phyloP scores from a whole-genome alignment of 2,329 filamentous ascomycete genomes.

The Claviceps fusiformis region DNA sequence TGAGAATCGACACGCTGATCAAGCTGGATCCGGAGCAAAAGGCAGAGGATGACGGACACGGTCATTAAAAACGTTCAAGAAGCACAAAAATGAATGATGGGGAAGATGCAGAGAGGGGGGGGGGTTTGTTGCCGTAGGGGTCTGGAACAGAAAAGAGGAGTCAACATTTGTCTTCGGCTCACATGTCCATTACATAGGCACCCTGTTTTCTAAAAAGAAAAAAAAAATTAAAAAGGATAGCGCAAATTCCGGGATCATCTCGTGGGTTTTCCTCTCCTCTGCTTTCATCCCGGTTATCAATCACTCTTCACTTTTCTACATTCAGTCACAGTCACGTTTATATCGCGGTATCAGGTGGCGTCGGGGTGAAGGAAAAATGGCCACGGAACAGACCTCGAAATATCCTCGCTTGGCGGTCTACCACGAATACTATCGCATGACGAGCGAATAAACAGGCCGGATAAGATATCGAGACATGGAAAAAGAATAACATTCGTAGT shows the following conservation, averaged over 20 bases:
- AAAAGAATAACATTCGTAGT: slow-evolving; percentile 10
- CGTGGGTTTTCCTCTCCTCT: too few relatives aligned
- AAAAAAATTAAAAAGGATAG: too few relatives aligned
- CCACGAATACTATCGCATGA: background rate
- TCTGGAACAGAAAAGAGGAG: background rate
- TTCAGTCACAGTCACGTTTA: too few relatives aligned
- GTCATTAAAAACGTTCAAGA: slow-evolving; percentile 39
- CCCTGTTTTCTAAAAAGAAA: background rate
- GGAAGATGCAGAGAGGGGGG: background rate
- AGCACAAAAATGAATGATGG: background rate
- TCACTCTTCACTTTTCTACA: too few relatives aligned
- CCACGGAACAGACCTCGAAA: too few relatives aligned
- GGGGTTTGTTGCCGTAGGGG: background rate
- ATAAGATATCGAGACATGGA: background rate
- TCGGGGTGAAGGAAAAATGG: too few relatives aligned
- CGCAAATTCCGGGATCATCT: too few relatives aligned
- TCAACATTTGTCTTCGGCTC: background rate
- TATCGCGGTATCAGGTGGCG: too few relatives aligned
- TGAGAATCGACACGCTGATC: slow-evolving; percentile 98
- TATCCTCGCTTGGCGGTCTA: too few relatives aligned
- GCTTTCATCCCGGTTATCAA: too few relatives aligned
- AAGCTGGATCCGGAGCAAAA: slow-evolving; percentile 87
- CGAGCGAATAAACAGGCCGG: background rate
- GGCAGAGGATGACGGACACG: slow-evolving; percentile 62
- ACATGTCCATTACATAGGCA: background rate